These are phyloP conservation scores for Colletotrichum liaoningense DNA, from an alignment of 2,329 filamentous ascomycete species.

Conservation along the genomic window DNA sequence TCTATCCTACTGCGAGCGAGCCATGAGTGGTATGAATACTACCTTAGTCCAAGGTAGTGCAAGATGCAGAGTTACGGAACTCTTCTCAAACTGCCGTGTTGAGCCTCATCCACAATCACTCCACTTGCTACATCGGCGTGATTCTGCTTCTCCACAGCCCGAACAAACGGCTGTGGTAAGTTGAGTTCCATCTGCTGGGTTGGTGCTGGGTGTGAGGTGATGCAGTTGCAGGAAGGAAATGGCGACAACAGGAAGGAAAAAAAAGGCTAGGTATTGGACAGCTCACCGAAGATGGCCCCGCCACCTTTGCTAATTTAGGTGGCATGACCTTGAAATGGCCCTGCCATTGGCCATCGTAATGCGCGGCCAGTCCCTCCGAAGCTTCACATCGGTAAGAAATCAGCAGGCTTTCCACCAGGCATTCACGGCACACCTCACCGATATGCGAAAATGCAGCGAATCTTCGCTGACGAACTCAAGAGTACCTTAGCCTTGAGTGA, in stretches of 20 bases:
- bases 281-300: background rate
- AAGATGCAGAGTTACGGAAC: background rate
- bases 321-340: background rate
- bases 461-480: background rate
- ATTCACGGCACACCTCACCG: background rate
- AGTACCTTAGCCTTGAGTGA: background rate
- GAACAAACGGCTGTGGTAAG: background rate
- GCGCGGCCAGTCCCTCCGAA: background rate
- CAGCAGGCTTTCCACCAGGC: constrained; percentile 20
- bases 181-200: background rate
- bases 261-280: background rate
- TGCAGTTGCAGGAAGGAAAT: background rate
- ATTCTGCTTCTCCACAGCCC: background rate
- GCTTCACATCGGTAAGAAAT: constrained; percentile 4
- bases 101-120: constrained; percentile 5
- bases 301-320: background rate
- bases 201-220: background rate
- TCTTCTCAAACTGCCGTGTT: background rate
- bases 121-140: background rate
- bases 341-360: background rate
- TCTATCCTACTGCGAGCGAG: no score
- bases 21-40: no score
- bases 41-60: no score
- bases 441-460: background rate
- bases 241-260: background rate